phyloP scores from a whole-genome alignment of 371 early-diverging fungal species.

The Mortierella sp. region DNA sequence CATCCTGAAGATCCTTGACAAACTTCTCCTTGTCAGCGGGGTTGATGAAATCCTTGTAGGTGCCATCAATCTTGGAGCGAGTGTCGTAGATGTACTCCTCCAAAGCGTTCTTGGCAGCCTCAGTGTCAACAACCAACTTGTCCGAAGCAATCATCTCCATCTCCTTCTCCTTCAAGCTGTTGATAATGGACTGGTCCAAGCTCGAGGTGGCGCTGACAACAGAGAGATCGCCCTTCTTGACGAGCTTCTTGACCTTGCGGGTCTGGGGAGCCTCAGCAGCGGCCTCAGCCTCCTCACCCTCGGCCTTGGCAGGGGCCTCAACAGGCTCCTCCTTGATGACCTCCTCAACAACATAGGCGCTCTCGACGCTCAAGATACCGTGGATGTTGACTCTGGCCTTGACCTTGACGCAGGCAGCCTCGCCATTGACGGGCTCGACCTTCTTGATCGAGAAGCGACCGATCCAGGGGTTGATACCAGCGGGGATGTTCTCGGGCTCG shows the following conservation, averaged over 20 bases:
- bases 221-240: slow-evolving; percentile 88
- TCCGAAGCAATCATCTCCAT: slow-evolving; percentile 88
- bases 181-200: slow-evolving; percentile 65
- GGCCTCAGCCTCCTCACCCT: slow-evolving; percentile 66
- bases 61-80: slow-evolving; percentile 86
- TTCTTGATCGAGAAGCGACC: slow-evolving; percentile 65
- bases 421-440: slow-evolving; percentile 61
- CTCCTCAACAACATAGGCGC: slow-evolving; percentile 93
- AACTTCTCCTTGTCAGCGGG: slow-evolving; percentile 79
- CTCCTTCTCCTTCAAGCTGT: slow-evolving; percentile 81
- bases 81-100: slow-evolving; percentile 99
- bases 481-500: slow-evolving; percentile 52
- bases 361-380: slow-evolving; percentile 84
- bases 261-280: slow-evolving; percentile 57
- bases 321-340: slow-evolving; percentile 75
- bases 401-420: slow-evolving; percentile 86
- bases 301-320: slow-evolving; percentile 62
- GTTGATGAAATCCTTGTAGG: slow-evolving; percentile 79
- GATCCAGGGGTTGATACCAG: slow-evolving; percentile 41
- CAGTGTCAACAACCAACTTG: slow-evolving; percentile 92
- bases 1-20: slow-evolving; percentile 72
- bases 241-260: slow-evolving; percentile 86
- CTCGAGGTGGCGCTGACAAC: slow-evolving; percentile 72
- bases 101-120: slow-evolving; percentile 92
- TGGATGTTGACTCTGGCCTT: slow-evolving; percentile 90